Percentiles rank a stretch among this genome's conserved stretches.
Evolutionary conservation across 1,139 yeast genomes (phyloP).

Genomic region (Pichia sp.): DNA sequence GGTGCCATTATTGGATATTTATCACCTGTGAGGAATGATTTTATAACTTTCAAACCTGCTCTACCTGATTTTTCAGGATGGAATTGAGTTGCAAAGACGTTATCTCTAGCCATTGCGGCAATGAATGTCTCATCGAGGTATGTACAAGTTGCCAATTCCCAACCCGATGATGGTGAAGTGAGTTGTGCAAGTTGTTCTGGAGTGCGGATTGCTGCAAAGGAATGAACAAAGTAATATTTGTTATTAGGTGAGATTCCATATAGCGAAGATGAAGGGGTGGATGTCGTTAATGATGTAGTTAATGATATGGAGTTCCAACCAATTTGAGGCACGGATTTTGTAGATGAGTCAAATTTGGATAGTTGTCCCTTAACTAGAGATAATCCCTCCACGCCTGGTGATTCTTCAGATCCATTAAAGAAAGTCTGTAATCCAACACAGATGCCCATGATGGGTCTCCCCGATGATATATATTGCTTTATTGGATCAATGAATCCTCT

Average conservation of each 20-base stretch:
- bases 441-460: constrained; percentile 87
- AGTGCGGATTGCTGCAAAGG: constrained; percentile 64
- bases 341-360: constrained; percentile 49
- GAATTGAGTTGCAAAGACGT: constrained; percentile 90
- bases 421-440: constrained; percentile 93
- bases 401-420: constrained; percentile 69
- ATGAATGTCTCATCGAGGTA: constrained; percentile 78
- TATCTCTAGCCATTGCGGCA: constrained; percentile 74
- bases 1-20: constrained; percentile 19
- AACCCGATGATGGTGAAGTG: constrained; percentile 38
- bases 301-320: constrained; percentile 76
- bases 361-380: constrained; percentile 44
- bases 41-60: constrained; percentile 75
- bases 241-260: constrained; percentile 58
- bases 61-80: constrained; percentile 96
- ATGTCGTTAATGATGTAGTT: constrained; percentile 10
- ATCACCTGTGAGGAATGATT: constrained; percentile 57
- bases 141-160: constrained; percentile 67
- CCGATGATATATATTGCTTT: constrained; percentile 55
- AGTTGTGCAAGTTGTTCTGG: constrained; percentile 30
- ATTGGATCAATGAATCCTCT: constrained; percentile 64
- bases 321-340: constrained; percentile 88
- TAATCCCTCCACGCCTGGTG: constrained; percentile 55
- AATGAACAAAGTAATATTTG: constrained; percentile 91
- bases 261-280: constrained; percentile 29